A percentile compares a stretch with the other conserved stretches of the same genome.
phyloP scores from a whole-genome alignment of 495 filamentous ascomycete species.

The Corynascus novoguineensis region DNA sequence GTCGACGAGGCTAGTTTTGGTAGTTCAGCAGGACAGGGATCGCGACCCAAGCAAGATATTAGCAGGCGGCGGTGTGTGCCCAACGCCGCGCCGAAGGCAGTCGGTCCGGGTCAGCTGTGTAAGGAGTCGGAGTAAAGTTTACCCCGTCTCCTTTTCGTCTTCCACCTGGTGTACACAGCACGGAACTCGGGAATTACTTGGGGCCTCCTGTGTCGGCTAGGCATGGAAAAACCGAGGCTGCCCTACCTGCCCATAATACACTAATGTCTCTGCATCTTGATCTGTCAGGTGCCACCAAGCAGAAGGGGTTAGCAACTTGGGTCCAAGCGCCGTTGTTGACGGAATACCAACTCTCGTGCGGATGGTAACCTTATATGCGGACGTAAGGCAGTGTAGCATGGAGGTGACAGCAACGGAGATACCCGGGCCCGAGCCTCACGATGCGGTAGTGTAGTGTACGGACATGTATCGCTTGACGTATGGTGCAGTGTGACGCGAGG shows the following conservation, averaged over 20 bases:
- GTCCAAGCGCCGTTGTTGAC: too few species aligned
- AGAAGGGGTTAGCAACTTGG: too few species aligned
- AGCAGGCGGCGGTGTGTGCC: conserved; percentile 2
- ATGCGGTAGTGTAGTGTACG: too few species aligned
- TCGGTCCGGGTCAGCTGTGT: neutral
- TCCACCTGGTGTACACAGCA: too few species aligned
- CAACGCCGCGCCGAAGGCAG: too few species aligned
- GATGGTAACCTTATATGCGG: neutral
- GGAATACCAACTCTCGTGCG: too few species aligned
- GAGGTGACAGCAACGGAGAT: neutral
- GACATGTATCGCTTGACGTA: neutral
- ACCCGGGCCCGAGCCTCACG: neutral
- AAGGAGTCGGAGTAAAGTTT: neutral
- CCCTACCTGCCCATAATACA: too few species aligned
- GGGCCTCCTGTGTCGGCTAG: too few species aligned
- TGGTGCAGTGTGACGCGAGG: neutral
- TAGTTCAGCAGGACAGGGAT: conserved; percentile 9
- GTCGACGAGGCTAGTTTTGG: neutral
- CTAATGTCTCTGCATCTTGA: too few species aligned
- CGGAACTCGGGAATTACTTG: too few species aligned
- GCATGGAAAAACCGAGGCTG: too few species aligned
- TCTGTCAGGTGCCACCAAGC: too few species aligned
- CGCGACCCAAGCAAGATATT: neutral
- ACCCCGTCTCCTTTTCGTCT: neutral
- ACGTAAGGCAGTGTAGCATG: conserved; percentile 4